A percentile compares a stretch with the other conserved stretches of the same genome.
Conservation (phyloP, 2,329 filamentous ascomycete genomes). For the Trichoderma semiorbis region DNA sequence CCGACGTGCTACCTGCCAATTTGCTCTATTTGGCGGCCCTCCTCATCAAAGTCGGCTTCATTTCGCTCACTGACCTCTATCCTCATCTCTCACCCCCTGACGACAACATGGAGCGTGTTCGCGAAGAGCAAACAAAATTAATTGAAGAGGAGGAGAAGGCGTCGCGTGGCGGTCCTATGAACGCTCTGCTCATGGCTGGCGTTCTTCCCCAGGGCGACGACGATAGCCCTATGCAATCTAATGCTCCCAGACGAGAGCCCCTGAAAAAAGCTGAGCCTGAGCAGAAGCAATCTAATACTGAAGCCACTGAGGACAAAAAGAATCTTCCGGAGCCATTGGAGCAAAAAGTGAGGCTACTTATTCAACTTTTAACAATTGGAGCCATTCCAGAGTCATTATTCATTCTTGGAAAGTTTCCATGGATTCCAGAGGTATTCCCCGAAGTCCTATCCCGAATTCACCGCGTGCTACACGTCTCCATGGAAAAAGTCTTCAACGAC, state of each 20-base stretch:
- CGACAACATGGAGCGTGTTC: conserved; percentile 73
- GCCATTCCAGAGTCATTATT: conserved; percentile 91
- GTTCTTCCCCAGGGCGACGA: conserved; percentile 67
- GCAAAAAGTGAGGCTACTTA: conserved; percentile 82
- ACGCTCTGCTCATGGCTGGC: conserved; percentile 83
- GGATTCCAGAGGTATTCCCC: conserved; percentile 81
- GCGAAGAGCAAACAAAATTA: conserved; percentile 67
- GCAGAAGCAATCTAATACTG: conserved; percentile 44
- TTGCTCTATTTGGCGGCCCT: conserved; percentile 87
- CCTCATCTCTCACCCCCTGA: conserved; percentile 87
- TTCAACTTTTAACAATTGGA: conserved; percentile 83
- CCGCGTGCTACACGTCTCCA: conserved; percentile 76
- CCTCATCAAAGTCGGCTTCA: conserved; percentile 94
- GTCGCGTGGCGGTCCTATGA: conserved; percentile 67
- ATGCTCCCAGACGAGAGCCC: conserved; percentile 47
- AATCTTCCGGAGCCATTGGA: conserved; percentile 70
- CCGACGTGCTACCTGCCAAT: conserved; percentile 83
- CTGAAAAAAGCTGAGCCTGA: conserved; percentile 50
- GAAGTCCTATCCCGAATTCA: conserved; percentile 78
- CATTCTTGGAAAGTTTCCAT: conserved; percentile 86
- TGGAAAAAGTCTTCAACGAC: conserved; percentile 67
- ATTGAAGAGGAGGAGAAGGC: conserved; percentile 73
- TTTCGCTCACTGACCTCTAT: conserved; percentile 87
- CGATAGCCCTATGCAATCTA: conserved; percentile 56
- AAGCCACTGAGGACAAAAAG: conserved; percentile 46